A percentile compares a stretch with the other conserved stretches of the same genome.
These are phyloP conservation scores for Scedosporium boydii DNA, from an alignment of 2,329 filamentous ascomycete genomes.

Conservation along the genomic window DNA sequence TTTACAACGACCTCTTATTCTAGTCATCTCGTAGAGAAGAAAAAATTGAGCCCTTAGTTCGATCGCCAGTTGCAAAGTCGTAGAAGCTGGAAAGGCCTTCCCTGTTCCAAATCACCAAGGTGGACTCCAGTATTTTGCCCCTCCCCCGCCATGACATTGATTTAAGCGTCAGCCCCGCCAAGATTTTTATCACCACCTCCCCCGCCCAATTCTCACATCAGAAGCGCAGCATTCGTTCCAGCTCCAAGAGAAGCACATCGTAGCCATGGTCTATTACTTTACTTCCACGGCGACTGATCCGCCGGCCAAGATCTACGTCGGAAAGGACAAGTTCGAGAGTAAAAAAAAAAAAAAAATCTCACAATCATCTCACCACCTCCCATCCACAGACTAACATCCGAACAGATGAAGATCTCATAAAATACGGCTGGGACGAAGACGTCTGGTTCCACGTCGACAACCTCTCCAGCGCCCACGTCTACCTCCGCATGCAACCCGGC, in stretches of 20 bases:
- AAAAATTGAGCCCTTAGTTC: too few relatives aligned
- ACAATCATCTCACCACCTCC: not conserved
- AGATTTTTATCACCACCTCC: not conserved
- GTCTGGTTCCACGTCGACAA: slow-evolving; percentile 99
- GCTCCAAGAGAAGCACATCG: not conserved
- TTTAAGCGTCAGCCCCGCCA: too few relatives aligned
- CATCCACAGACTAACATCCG: not conserved
- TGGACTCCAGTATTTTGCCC: too few relatives aligned
- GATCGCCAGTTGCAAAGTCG: too few relatives aligned
- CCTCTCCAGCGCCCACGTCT: slow-evolving; percentile 91
- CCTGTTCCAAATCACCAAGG: too few relatives aligned
- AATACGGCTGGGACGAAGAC: slow-evolving; percentile 89
- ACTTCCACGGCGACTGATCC: slow-evolving; percentile 77
- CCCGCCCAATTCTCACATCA: not conserved
- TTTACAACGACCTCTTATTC: too few relatives aligned
- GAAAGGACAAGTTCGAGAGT: slow-evolving; percentile 99
- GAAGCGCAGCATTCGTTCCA: not conserved
- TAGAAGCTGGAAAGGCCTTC: too few relatives aligned
- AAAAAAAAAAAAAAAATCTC: slow-evolving; percentile 15
- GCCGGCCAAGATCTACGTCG: slow-evolving; percentile 83
- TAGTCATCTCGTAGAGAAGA: too few relatives aligned
- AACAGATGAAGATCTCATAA: slow-evolving; percentile 90
- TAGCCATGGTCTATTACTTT: slow-evolving; percentile 87
- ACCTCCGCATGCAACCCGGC: slow-evolving; percentile 71
- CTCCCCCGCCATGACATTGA: too few relatives aligned